A percentile compares a stretch with the other conserved stretches of the same genome.
phyloP scores from a whole-genome alignment of 345 rosid genomes.

The Clarkia xantiana region DNA sequence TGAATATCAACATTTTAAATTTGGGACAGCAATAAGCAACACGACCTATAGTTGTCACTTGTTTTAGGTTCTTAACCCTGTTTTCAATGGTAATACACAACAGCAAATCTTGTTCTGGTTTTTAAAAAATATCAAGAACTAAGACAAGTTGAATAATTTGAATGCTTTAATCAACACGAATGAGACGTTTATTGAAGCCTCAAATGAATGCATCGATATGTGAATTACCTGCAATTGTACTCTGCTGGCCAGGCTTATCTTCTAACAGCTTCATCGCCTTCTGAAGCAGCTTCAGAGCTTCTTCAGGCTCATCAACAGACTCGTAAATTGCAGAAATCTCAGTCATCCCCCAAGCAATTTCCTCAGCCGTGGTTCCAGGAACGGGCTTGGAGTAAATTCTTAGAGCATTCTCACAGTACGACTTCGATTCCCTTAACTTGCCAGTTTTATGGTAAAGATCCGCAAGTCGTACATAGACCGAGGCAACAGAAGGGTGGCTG shows the following conservation, averaged over 20 bases:
- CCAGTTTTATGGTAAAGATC: slow-evolving; percentile 95
- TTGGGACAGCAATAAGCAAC: too few relatives aligned
- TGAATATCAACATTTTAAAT: too few relatives aligned
- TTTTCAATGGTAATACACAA: too few relatives aligned
- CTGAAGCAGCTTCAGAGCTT: slow-evolving; percentile 87
- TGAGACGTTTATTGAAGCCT: too few relatives aligned
- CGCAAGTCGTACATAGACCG: slow-evolving; percentile 86
- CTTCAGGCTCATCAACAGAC: slow-evolving; percentile 97
- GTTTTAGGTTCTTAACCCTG: too few relatives aligned
- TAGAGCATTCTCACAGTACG: slow-evolving; percentile 84
- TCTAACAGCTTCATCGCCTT: slow-evolving; percentile 88
- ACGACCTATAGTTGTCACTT: too few relatives aligned
- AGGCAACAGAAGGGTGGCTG: slow-evolving; percentile 84
- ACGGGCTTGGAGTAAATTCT: slow-evolving; percentile 89
- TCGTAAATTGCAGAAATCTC: slow-evolving; percentile 94
- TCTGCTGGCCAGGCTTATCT: slow-evolving; percentile 97
- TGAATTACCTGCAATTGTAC: slow-evolving; percentile 60
- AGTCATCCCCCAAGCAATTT: slow-evolving; percentile 74
- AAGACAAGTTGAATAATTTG: too few relatives aligned
- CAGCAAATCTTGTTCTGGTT: too few relatives aligned
- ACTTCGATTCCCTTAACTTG: slow-evolving; percentile 84
- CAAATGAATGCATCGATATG: too few relatives aligned
- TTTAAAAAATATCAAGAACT: too few relatives aligned
- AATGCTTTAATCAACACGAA: too few relatives aligned
- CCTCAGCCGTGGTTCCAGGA: slow-evolving; percentile 90